phyloP scores from a whole-genome alignment of 148 eudicot genomes.

The Cornus suecica region DNA sequence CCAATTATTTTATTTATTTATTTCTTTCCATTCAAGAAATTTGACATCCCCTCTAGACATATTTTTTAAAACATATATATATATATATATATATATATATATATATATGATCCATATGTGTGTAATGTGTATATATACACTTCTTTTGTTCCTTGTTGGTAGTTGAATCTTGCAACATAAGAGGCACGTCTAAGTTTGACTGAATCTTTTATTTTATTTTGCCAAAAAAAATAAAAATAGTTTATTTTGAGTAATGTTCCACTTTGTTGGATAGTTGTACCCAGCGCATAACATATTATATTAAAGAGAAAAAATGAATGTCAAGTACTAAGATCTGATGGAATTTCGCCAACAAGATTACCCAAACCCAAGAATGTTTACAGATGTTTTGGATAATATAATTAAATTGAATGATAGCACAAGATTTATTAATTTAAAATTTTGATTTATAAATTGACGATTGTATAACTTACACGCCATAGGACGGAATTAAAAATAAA shows the following conservation, averaged over 20 bases:
- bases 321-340: not conserved
- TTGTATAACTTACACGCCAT: not conserved
- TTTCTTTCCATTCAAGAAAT: no score
- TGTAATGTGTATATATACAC: no score
- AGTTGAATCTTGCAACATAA: not conserved
- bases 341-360: not conserved
- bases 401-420: not conserved
- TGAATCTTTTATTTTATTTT: not conserved
- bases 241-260: not conserved
- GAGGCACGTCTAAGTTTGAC: constrained; percentile 2
- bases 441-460: not conserved
- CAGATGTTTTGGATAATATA: not conserved
- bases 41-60: no score
- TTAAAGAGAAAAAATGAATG: no score
- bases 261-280: not conserved
- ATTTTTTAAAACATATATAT: no score
- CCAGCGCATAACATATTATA: not conserved
- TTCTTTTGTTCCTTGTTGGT: not conserved
- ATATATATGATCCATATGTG: no score
- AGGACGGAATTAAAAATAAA: not conserved
- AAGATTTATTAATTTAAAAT: not conserved
- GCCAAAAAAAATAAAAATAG: not conserved
- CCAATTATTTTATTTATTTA: no score
- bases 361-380: not conserved
- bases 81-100: not conserved